Evolutionary conservation across 257 asterid genomes (phyloP).

Genomic region (Ocimum tenuiflorum): DNA sequence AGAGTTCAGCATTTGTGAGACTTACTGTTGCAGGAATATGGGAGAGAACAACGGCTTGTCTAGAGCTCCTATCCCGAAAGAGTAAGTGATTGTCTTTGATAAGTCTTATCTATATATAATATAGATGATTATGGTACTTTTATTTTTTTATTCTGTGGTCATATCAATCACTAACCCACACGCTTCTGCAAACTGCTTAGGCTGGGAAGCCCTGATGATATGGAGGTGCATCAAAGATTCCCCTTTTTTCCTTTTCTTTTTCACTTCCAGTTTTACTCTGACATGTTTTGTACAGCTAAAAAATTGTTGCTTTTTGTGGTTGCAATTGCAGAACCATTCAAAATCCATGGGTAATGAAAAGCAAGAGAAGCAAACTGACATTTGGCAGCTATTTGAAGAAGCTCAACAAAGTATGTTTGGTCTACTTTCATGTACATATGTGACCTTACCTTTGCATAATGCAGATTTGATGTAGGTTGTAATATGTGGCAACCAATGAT

Average conservation of each 20-base stretch:
- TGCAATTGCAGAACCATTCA: constrained; percentile 29
- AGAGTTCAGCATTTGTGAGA: background rate
- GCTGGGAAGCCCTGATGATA: constrained; percentile 31
- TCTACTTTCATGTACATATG: background rate
- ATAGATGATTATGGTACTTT: background rate
- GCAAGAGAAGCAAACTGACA: constrained; percentile 39
- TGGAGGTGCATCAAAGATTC: constrained; percentile 35
- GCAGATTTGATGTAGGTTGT: background rate
- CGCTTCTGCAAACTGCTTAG: constrained; percentile 26
- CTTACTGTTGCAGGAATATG: constrained; percentile 20
- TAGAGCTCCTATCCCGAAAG: constrained; percentile 18
- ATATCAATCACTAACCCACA: constrained; percentile 14
- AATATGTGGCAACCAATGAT: constrained; percentile 14
- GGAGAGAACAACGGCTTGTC: constrained; percentile 29
- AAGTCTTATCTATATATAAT: background rate
- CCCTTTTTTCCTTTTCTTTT: background rate
- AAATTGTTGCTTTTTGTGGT: background rate
- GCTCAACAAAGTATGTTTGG: constrained; percentile 60
- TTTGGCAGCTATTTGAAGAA: constrained; percentile 65
- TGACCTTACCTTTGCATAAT: background rate
- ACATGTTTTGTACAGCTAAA: background rate
- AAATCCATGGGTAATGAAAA: constrained; percentile 22
- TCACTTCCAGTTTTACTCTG: background rate
- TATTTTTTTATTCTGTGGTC: background rate
- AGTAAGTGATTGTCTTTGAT: constrained; percentile 25